Evolutionary conservation across 2,329 filamentous ascomycete species (phyloP).

Genomic region (Talaromyces sp.): DNA sequence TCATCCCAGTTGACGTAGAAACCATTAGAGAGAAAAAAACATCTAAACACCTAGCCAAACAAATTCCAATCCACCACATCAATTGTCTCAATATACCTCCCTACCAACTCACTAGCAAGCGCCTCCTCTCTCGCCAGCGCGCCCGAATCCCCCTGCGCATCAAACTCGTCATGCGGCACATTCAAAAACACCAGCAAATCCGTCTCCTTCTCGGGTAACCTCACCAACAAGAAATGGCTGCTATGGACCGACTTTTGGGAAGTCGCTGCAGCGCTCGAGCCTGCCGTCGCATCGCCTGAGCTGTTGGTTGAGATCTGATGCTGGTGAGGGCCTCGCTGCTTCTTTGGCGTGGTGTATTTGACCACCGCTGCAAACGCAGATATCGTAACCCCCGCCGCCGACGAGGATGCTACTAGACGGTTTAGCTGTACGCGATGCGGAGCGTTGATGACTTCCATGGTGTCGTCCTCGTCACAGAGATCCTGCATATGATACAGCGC

Average conservation of each 20-base stretch:
- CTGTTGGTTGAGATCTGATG: not conserved
- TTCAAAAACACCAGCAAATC: constrained; percentile 85
- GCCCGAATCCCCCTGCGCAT: constrained; percentile 63
- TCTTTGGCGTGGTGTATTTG: constrained; percentile 19
- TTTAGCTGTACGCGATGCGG: constrained; percentile 46
- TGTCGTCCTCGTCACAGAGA: constrained; percentile 61
- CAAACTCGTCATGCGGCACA: constrained; percentile 75
- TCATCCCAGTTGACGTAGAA: not conserved
- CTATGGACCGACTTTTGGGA: constrained; percentile 48
- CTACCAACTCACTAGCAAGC: constrained; percentile 29
- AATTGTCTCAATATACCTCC: constrained; percentile 64
- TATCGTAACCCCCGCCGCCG: constrained; percentile 2
- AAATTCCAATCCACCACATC: constrained; percentile 76
- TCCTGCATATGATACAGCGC: constrained; percentile 66
- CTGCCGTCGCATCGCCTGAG: constrained; percentile 14
- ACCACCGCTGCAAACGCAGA: constrained; percentile 27
- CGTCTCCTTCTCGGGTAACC: constrained; percentile 69
- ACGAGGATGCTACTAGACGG: constrained; percentile 39
- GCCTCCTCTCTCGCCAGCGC: constrained; percentile 65
- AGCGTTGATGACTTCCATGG: constrained; percentile 63
- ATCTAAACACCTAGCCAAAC: constrained; percentile 46
- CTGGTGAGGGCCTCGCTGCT: constrained; percentile 12
- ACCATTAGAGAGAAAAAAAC: not conserved
- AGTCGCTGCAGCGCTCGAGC: constrained; percentile 17
- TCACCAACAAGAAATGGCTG: constrained; percentile 71